Evolutionary conservation across 2,329 filamentous ascomycete species (phyloP), one percentile per base, ranked within the genome.

Genomic region (Exophiala sp.): DNA sequence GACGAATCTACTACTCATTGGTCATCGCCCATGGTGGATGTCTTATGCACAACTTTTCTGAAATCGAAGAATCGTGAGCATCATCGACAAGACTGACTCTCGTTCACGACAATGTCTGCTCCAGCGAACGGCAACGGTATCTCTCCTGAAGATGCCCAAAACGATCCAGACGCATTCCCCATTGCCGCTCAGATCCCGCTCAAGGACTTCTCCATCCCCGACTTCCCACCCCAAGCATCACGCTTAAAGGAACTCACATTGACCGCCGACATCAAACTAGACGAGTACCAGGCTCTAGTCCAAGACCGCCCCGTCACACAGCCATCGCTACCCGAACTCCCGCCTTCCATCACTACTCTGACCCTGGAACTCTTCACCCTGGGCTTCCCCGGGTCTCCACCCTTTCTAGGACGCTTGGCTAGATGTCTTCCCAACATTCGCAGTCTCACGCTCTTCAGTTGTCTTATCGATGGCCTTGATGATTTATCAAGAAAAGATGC

Each of bases 351-450:
- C 58, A 72, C 72, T 33, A 65, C 64, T 51, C 65, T 79, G 2
- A 77, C 74, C 0, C 70, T 78, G 39, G 76, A 78, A 59, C 68
- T 77, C 24, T 79, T 79, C 68, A 69, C 69, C 10, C 65, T 78
- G 5, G 76, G 76, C 33, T 78, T 76, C 60, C 73, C 69, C 6
- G 58, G 59, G 5, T 56, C 47, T 6, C 68, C 70, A 0, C 70
- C 69, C 9, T 78, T 76, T 62, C 66, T 78, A 11, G 67, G 63
- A 7, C 62, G 65, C 1, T 63, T 78, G 3, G 69, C 71, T 5
- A 63, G 67, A n/a, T 60, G 66, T 3, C 60, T 78, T 1, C 70
- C 71, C 3, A 71, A 73, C 12, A 57, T 78, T 21, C 73, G 71
- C 54, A 69, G 65, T 41, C 58, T 79, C 16, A 75, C 76, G 0